Base-by-base conservation (phyloP, 2,329 filamentous ascomycete species). In the Exophiala oligosperma region DNA sequence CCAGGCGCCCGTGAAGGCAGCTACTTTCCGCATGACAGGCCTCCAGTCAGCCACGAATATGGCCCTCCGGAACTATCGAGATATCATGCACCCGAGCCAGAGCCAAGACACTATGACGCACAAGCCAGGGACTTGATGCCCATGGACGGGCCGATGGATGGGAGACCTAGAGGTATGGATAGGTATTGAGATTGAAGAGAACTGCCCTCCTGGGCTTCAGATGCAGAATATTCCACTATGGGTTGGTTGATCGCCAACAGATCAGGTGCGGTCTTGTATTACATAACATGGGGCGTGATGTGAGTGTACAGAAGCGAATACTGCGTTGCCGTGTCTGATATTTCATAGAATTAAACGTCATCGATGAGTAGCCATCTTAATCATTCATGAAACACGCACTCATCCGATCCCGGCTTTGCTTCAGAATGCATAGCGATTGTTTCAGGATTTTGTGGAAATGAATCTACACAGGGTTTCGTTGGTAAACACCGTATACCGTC, bases 1-100 rank as follows among this genome's bases (percentile, higher is more conserved):
- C 76, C 76, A 5, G 70, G 72, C 44, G 81, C 68, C 53, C 71
- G 72, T 48, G 75, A 76, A 57, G 67, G 74, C 46, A 77, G 74
- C 57, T 70, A 74, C n/a, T 78, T 66, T 47, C 24, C 63, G 12
- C 65, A 67, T 28, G 65, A 67, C 24, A 57, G 64, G 47, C 28
- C 44, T 21, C n/a, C 38, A 9, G 51, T 59, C 14, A 54, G 50
- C 48, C 60, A 56, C 23, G 61, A 62, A 29, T 67, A 67, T 29
- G 35, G 58, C 17, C 58, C 65, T 46, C 37, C 54, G 14, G 62
- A 63, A 50, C 56, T 64, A 49, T 55, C 64, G 29, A 50, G 64
- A 32, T 67, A 66, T 48, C 64, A 62, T 11, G 56, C 60, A 21
- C 54, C 62, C 52, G 65, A 67, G 52, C 62, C 59, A 29, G 59